Evolutionary conservation across 2,329 filamentous ascomycete species (phyloP).

Genomic region (Alternaria sp.): DNA sequence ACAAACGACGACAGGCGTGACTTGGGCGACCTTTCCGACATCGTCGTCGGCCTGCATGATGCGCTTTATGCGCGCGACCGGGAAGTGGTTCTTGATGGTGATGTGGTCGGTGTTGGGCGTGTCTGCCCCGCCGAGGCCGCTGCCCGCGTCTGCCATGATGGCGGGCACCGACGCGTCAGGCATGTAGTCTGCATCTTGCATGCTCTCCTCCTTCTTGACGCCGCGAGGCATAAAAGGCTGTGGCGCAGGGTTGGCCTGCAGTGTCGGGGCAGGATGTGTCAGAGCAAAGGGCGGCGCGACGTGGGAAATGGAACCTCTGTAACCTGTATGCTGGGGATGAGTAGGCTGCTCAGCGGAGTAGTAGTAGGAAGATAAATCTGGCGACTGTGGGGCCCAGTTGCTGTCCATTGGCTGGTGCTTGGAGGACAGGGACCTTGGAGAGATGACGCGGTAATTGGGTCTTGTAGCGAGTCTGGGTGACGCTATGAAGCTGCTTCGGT

Average conservation of each 20-base stretch:
- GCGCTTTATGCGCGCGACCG: conserved; percentile 95
- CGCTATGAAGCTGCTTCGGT: conserved; percentile 18
- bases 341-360: conserved; percentile 54
- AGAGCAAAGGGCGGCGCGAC: conserved; percentile 23
- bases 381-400: conserved; percentile 54
- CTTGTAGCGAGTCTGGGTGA: background rate
- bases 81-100: conserved; percentile 92
- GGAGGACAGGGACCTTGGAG: background rate
- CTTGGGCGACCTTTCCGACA: conserved; percentile 97
- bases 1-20: conserved; percentile 92
- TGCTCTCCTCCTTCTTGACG: conserved; percentile 36
- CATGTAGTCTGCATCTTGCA: conserved; percentile 50
- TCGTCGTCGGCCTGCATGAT: conserved; percentile 99
- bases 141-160: conserved; percentile 30
- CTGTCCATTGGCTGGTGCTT: conserved; percentile 38
- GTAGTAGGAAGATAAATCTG: conserved; percentile 57
- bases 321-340: conserved; percentile 51
- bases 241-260: conserved; percentile 24
- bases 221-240: conserved; percentile 42
- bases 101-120: conserved; percentile 62
- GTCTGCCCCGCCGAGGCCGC: conserved; percentile 33
- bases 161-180: conserved; percentile 44
- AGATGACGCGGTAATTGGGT: background rate
- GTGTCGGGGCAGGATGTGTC: conserved; percentile 1
- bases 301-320: conserved; percentile 49